Evolutionary conservation across 2,329 filamentous ascomycete genomes (phyloP), one percentile per base, ranked within the genome.

Genomic region (Clarireedia sp.): DNA sequence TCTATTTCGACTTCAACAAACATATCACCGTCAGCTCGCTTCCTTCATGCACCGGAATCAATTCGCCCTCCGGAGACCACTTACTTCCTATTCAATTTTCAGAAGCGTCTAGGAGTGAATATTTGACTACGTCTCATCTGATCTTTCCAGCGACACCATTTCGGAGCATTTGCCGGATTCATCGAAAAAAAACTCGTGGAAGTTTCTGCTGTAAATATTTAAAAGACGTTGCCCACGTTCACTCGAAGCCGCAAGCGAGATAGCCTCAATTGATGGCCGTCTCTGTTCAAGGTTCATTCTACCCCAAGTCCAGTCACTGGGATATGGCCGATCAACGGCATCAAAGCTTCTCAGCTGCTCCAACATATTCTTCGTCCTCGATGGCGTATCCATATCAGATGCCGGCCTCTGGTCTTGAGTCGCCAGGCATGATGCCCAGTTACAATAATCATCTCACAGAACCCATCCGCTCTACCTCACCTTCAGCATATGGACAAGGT

Each of bases 211-310:
- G 40, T 19, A n/a, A 12, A 48, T 19, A 17, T 19, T 41, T 41
- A n/a, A 41, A 41, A 41, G 38, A 8, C 38, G 17, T n/a, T n/a
- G 17, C 17, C 38, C 36, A 58, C 54, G 50, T 63, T 63, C 45
- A 49, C 52, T 43, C 33, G 24, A 43, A 21, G 17, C 33, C 16
- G 44, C 24, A 36, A 26, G 17, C 23, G 61, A 57, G 40, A 41
- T 56, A 62, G 51, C 53, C 60, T 60, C 57, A 65, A 62, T 66
- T 66, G 63, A 68, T 68, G 66, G 66, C 66, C 66, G 63, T 67
- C 48, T 66, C 64, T 59, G 60, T 68, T 53, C 65, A 65, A 60
- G 54, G 59, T 59, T 59, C 59, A 60, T 57, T 62, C 38, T 61
- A 61, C 57, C 64, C 66, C 56, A 66, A 64, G 58, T 59, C 62